Conservation (phyloP, 768 basidiomycete species). For the Heimioporus sp. region DNA sequence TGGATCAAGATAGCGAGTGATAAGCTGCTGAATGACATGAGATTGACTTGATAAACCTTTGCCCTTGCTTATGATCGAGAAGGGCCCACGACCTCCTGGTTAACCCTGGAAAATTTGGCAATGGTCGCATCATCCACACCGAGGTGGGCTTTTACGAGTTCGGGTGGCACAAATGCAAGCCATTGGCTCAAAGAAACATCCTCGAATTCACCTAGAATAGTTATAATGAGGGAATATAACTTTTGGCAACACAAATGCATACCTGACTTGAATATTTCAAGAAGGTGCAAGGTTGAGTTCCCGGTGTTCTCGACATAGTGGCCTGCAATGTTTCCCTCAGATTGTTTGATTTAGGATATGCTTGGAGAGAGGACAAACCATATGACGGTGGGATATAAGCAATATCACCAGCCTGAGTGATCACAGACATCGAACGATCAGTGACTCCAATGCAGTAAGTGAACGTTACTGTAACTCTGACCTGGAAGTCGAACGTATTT, state of each 20-base stretch:
- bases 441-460: background rate
- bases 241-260: slow-evolving; percentile 2
- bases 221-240: background rate
- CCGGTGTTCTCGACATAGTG: slow-evolving; percentile 72
- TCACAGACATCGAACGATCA: background rate
- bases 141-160: slow-evolving; percentile 62
- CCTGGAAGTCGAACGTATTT: slow-evolving; percentile 46
- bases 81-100: slow-evolving; percentile 46
- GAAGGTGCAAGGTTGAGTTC: slow-evolving; percentile 52
- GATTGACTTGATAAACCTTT: no score
- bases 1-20: no score
- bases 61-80: background rate
- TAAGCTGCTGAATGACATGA: no score
- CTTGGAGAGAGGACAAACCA: slow-evolving; percentile 8
- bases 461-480: no score
- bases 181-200: slow-evolving; percentile 60
- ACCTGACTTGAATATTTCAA: slow-evolving; percentile 64
- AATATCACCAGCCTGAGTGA: slow-evolving; percentile 30
- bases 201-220: slow-evolving; percentile 42
- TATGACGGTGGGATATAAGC: slow-evolving; percentile 26
- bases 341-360: background rate
- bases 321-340: slow-evolving; percentile 30
- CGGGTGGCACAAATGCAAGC: slow-evolving; percentile 59
- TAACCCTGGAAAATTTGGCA: slow-evolving; percentile 47
- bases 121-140: slow-evolving; percentile 51